Evolutionary conservation across 345 rosid genomes (phyloP).

Genomic region (Tarenaya hassleriana): DNA sequence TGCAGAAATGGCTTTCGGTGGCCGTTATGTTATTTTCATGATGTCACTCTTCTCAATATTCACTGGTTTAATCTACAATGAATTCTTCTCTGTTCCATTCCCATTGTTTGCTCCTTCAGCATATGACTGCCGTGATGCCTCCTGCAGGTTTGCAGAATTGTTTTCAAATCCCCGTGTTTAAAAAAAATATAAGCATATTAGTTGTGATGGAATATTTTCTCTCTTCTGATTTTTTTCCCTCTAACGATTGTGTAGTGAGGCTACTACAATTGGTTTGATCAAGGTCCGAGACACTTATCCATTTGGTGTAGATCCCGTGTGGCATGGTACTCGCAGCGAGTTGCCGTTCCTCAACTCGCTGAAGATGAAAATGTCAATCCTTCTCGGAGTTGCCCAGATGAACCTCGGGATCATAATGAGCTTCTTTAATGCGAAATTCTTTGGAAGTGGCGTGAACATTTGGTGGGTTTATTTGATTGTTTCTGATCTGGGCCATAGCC

Average conservation of each 20-base stretch:
- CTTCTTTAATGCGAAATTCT: slow-evolving; percentile 80
- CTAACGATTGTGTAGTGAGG: slow-evolving; percentile 45
- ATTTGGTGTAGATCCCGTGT: slow-evolving; percentile 90
- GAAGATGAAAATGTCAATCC: slow-evolving; percentile 99
- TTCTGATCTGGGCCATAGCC: no score
- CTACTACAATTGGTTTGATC: slow-evolving; percentile 76
- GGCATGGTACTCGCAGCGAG: slow-evolving; percentile 93
- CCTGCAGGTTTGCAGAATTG: slow-evolving; percentile 61
- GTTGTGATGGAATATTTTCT: neutral
- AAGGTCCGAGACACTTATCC: slow-evolving; percentile 78
- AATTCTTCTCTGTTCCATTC: slow-evolving; percentile 93
- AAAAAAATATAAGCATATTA: neutral
- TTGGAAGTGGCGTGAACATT: slow-evolving; percentile 46
- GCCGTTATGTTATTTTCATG: slow-evolving; percentile 90
- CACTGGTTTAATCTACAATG: slow-evolving; percentile 92
- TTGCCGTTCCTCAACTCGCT: slow-evolving; percentile 88
- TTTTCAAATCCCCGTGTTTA: neutral
- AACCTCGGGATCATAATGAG: slow-evolving; percentile 93
- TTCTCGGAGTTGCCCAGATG: slow-evolving; percentile 95
- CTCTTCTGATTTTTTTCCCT: no score
- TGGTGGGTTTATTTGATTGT: slow-evolving; percentile 46
- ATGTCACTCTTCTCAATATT: slow-evolving; percentile 92
- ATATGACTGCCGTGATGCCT: slow-evolving; percentile 86
- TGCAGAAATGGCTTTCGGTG: slow-evolving; percentile 94
- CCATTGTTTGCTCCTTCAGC: slow-evolving; percentile 82